Conservation (phyloP, 192 early-diverging fungal genomes). For the Entomortierella lignicola region DNA sequence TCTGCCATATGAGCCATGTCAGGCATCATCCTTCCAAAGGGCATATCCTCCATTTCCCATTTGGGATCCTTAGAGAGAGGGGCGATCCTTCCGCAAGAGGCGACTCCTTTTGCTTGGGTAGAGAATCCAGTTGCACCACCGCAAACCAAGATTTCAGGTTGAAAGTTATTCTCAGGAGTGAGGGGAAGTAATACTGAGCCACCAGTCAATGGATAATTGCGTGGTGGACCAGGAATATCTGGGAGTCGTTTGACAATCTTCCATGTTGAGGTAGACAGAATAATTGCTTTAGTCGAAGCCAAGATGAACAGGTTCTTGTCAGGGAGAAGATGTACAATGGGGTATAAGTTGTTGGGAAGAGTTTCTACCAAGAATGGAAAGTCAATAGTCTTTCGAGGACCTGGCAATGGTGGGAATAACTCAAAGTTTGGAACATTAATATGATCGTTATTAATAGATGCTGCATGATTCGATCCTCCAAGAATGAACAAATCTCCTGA, state of each 20-base stretch:
- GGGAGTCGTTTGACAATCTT: constrained; percentile 56
- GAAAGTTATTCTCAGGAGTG: constrained; percentile 39
- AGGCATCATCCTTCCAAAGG: constrained; percentile 51
- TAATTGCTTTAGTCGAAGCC: constrained; percentile 59
- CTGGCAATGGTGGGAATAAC: constrained; percentile 44
- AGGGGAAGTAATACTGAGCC: constrained; percentile 56
- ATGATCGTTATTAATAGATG: constrained; percentile 54
- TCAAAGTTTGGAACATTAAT: constrained; percentile 64
- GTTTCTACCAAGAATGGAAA: constrained; percentile 56
- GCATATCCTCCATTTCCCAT: constrained; percentile 57
- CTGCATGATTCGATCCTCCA: constrained; percentile 63
- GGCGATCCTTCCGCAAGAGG: constrained; percentile 54
- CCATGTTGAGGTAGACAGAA: constrained; percentile 56
- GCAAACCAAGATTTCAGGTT: constrained; percentile 54
- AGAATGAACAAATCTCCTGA: constrained; percentile 65
- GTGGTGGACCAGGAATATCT: constrained; percentile 56
- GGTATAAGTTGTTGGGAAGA: constrained; percentile 56
- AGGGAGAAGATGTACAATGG: constrained; percentile 61
- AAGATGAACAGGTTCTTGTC: constrained; percentile 64
- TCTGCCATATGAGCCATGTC: constrained; percentile 51
- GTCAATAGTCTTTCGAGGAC: constrained; percentile 44
- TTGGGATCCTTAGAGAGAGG: constrained; percentile 33
- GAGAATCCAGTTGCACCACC: constrained; percentile 47
- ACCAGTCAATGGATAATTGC: constrained; percentile 66
- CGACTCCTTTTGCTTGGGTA: constrained; percentile 33